Evolutionary conservation across 306 rosid species (phyloP).

Genomic region (Pyrus betulifolia): DNA sequence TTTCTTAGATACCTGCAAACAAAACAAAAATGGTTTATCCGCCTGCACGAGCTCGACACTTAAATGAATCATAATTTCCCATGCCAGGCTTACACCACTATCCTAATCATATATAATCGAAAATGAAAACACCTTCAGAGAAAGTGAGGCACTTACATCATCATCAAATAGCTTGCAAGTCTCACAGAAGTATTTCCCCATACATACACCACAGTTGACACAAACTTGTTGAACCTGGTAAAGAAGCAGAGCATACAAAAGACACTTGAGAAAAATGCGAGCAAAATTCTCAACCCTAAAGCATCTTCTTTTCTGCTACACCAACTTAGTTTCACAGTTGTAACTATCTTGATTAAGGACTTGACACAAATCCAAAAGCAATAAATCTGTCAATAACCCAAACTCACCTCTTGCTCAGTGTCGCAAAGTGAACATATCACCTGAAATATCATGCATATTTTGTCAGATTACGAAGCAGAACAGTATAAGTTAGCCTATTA

Average conservation of each 20-base stretch:
- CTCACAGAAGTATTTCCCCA: constrained; percentile 78
- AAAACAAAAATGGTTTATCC: neutral
- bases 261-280: neutral
- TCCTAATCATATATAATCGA: neutral
- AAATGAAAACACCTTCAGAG: neutral
- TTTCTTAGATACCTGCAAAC: constrained; percentile 57
- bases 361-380: neutral
- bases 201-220: constrained; percentile 73
- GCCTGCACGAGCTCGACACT: neutral
- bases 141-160: constrained; percentile 46
- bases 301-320: neutral
- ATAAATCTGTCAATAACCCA: neutral
- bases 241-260: constrained; percentile 21
- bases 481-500: neutral
- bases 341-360: neutral
- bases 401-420: constrained; percentile 78
- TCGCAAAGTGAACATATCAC: constrained; percentile 78
- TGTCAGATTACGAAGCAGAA: constrained; percentile 9
- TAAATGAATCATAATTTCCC: neutral
- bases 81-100: neutral
- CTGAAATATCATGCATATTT: constrained; percentile 26
- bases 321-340: neutral
- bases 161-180: constrained; percentile 81
- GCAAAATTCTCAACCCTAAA: neutral
- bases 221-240: constrained; percentile 74